phyloP scores from a whole-genome alignment of 768 basidiomycete genomes.

The Aureoboletus auriporus region DNA sequence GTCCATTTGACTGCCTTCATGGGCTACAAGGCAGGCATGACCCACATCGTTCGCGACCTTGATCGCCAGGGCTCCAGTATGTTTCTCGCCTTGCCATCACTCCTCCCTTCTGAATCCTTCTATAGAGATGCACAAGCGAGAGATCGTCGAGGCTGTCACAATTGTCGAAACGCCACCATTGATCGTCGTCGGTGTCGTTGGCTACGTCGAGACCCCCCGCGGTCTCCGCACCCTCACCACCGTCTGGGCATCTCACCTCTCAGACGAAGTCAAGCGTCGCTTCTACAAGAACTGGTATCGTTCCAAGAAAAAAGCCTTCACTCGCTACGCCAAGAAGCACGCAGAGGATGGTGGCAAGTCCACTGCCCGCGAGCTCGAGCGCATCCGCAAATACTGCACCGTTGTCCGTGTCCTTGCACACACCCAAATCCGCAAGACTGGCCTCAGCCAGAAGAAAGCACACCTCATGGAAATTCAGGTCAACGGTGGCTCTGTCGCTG shows the following conservation, averaged over 20 bases:
- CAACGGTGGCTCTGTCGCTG: constrained; percentile 92
- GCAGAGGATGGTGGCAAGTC: constrained; percentile 93
- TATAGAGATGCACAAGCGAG: constrained; percentile 99
- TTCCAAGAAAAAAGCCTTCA: constrained; percentile 99
- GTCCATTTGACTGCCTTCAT: constrained; percentile 97
- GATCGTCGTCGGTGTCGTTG: constrained; percentile 96
- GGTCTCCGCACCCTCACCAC: constrained; percentile 98
- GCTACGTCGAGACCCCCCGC: constrained; percentile 99
- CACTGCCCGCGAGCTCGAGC: constrained; percentile 92
- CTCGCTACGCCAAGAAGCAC: constrained; percentile 99
- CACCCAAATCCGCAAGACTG: constrained; percentile 98
- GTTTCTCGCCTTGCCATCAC: constrained; percentile 30
- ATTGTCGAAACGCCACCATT: constrained; percentile 96
- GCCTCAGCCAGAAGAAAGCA: constrained; percentile 97
- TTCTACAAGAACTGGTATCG: constrained; percentile 99
- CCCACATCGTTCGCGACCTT: constrained; percentile 97
- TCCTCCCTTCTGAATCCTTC: background rate
- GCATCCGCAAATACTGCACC: constrained; percentile 99
- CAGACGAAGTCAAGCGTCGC: constrained; percentile 95
- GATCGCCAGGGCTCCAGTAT: constrained; percentile 98
- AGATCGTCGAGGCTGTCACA: constrained; percentile 97
- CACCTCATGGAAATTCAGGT: constrained; percentile 99
- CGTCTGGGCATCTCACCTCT: constrained; percentile 97
- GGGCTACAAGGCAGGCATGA: constrained; percentile 99
- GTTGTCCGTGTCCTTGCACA: constrained; percentile 99